Evolutionary conservation across 1,284 basidiomycete genomes (phyloP).

Genomic region (Leccinum fallax): DNA sequence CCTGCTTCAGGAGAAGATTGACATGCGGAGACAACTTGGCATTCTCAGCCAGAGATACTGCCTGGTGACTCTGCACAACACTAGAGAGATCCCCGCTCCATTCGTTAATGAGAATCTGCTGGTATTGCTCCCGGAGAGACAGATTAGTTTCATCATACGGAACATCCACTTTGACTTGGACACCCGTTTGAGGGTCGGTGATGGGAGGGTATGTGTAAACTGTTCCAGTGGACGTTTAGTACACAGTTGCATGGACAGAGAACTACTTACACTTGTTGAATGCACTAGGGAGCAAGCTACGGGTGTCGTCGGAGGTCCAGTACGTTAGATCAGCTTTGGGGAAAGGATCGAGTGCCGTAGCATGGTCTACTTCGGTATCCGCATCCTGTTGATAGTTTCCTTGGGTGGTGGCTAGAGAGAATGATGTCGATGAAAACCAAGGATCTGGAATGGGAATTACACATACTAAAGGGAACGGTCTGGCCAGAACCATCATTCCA

Average conservation of each 20-base stretch:
- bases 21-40: neutral
- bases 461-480: constrained; percentile 11
- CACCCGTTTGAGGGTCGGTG: constrained; percentile 5
- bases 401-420: neutral
- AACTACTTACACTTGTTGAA: constrained; percentile 8
- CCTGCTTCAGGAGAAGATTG: constrained; percentile 13
- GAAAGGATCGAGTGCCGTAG: constrained; percentile 15
- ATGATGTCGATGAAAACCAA: neutral
- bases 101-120: constrained; percentile 3
- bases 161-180: constrained; percentile 15
- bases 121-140: constrained; percentile 16
- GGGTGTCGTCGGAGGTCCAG: constrained; percentile 17
- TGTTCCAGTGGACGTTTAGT: neutral
- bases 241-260: neutral
- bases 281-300: constrained; percentile 2
- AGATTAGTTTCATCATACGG: constrained; percentile 13
- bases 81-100: neutral
- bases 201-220: constrained; percentile 25
- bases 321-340: constrained; percentile 1
- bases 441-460: neutral
- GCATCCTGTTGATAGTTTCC: constrained; percentile 6
- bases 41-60: neutral
- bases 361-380: neutral
- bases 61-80: neutral
- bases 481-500: constrained; percentile 13